Percentiles rank a stretch among this genome's conserved stretches.
These are phyloP conservation scores for Gnetum montanum DNA, from an alignment of 75 land plant genomes.

Conservation along the genomic window DNA sequence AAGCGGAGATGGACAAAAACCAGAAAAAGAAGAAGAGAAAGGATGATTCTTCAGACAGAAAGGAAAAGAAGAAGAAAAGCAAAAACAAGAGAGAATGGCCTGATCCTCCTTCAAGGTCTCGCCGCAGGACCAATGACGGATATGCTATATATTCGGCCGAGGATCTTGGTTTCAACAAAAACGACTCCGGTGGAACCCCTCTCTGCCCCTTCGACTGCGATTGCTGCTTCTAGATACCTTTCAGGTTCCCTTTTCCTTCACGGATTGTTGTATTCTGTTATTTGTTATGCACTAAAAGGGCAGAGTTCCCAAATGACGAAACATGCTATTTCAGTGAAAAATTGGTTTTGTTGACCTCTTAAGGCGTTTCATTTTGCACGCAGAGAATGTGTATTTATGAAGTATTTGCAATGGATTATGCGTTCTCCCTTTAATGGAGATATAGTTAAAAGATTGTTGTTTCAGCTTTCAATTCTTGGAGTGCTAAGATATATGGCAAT, in stretches of 20 bases:
- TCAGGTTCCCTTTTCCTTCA: neutral
- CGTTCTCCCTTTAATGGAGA: no score
- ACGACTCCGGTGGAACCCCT: slow-evolving; percentile 66
- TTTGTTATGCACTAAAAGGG: no score
- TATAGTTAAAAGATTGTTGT: no score
- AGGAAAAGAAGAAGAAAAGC: slow-evolving; percentile 13
- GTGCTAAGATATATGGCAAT: no score
- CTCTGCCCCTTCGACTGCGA: slow-evolving; percentile 89
- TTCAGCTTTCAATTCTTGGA: no score
- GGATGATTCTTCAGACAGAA: slow-evolving; percentile 6
- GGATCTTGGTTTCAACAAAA: slow-evolving; percentile 58
- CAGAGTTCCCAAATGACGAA: no score
- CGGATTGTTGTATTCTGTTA: no score
- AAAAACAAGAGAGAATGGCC: slow-evolving; percentile 1
- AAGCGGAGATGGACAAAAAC: neutral
- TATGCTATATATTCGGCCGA: slow-evolving; percentile 62
- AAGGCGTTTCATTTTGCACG: no score
- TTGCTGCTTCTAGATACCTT: slow-evolving; percentile 66
- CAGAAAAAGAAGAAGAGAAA: neutral
- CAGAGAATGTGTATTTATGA: no score
- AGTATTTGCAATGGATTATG: no score
- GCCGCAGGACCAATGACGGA: slow-evolving; percentile 71
- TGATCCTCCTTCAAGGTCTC: slow-evolving; percentile 14
- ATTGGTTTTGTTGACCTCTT: no score
- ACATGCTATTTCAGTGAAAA: no score